Percentiles rank a stretch among this genome's conserved stretches.
Conservation (phyloP, 2,329 filamentous ascomycete genomes). For the Colletotrichum higginsianum region DNA sequence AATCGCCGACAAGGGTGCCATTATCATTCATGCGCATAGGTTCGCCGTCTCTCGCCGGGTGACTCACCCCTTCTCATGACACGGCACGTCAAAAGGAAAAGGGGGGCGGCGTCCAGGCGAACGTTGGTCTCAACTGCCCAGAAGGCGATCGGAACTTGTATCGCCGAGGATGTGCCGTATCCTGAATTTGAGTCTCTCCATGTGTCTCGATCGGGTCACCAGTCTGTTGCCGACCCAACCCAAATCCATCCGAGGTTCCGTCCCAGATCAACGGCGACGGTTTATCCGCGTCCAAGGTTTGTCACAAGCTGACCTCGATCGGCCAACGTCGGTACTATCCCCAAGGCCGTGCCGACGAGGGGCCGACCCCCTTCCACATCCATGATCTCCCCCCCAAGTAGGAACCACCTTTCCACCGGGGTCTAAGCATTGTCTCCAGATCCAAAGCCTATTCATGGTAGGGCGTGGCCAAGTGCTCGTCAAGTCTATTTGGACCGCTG, state of each 20-base stretch:
- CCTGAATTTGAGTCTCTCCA: neutral
- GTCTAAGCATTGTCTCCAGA: no score
- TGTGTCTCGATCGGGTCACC: constrained; percentile 11
- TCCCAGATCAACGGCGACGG: neutral
- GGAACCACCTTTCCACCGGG: neutral
- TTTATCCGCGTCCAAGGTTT: constrained; percentile 4
- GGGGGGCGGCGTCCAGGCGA: constrained; percentile 1
- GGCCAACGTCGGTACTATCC: neutral
- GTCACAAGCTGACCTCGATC: neutral
- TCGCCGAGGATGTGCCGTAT: constrained; percentile 21
- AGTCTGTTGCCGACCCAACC: neutral
- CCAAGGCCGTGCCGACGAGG: neutral
- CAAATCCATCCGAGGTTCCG: neutral
- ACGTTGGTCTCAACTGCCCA: neutral
- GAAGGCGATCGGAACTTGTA: neutral
- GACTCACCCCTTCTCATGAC: constrained; percentile 31
- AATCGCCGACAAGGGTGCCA: constrained; percentile 24
- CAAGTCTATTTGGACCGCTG: constrained; percentile 6
- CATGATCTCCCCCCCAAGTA: no score
- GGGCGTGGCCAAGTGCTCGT: neutral
- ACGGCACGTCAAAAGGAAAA: neutral
- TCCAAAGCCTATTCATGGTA: neutral
- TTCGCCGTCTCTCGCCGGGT: constrained; percentile 24
- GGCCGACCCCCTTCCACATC: no score
- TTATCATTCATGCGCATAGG: neutral